Evolutionary conservation across 306 rosid species (phyloP), one percentile per base, ranked within the genome.

Genomic region (Dryas drummondii): DNA sequence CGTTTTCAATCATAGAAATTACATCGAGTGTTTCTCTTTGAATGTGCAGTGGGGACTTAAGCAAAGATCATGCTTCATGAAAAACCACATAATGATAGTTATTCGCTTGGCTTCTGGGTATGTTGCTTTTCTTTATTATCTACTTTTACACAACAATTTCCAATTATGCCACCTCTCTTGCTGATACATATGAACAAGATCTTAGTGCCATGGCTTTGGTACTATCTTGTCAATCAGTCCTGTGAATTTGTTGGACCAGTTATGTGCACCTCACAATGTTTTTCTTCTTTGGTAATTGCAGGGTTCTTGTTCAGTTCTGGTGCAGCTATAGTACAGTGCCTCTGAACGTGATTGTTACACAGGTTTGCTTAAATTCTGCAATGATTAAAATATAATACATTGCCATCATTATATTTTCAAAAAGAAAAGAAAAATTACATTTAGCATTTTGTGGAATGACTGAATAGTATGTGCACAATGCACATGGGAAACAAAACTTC

Each of bases 301-400:
- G 97, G 37, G 84, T 87, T 80, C 51, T 90, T 81, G 93, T 90
- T 86, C 98, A 94, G 86, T 91, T 94, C 82, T 94, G 97, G 97
- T 91, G 97, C 79, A 94, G 98, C 91, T 89, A 92, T 81, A 82
- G 90, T 92, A 90, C 98, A 4, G 97, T 87, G 72, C 97, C 98
- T 68, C 86, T 94, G n/a, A 94, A 94, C 78, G 76, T 90, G 14
- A 91, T 94, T 84, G 92, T 94, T 72, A 88, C 96, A 1, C 97
- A 87, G 97, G 98, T 91, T 84, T 51, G 82, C 68, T 73, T 78
- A 47, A 46, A 14, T 62, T 78, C 82, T 71, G 55, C 19, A 50
- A 22, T 69, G 27, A 16, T 55, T 46, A 59, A n/a, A 4, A n/a
- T 55, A 16, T 17, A 17, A 46, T 54, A 8, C 53, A 55, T 45